Conservation (phyloP, 2,329 filamentous ascomycete species). For the Sclerotinia spermophila region DNA sequence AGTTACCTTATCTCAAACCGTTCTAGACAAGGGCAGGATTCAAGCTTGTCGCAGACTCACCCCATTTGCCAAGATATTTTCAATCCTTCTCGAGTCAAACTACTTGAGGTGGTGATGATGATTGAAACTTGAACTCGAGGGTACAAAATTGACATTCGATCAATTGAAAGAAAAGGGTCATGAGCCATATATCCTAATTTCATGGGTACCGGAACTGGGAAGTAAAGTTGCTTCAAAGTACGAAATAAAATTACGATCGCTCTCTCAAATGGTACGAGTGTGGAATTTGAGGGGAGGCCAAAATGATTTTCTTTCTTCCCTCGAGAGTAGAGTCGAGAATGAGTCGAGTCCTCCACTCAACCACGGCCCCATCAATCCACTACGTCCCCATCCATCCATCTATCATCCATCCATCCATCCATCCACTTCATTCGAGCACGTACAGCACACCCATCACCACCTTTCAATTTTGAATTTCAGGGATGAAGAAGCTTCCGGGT, state of each 20-base stretch:
- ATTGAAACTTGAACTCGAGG: background rate
- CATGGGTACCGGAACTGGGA: background rate
- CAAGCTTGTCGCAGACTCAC: background rate
- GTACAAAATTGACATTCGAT: background rate
- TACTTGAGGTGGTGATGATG: constrained; percentile 6
- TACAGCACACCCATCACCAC: background rate
- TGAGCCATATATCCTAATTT: background rate
- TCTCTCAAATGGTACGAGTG: background rate
- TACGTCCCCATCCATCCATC: background rate
- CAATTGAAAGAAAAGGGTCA: background rate
- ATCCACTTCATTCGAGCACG: background rate
- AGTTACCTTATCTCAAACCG: constrained; percentile 17
- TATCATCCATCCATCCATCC: no score
- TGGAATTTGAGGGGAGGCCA: background rate
- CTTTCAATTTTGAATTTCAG: background rate
- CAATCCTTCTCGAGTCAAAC: constrained; percentile 13
- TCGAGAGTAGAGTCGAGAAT: background rate
- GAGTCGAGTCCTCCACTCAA: background rate
- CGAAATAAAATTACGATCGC: background rate
- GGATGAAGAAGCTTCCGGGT: background rate
- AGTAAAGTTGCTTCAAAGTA: constrained; percentile 5
- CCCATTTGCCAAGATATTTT: constrained; percentile 6
- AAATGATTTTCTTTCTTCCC: background rate
- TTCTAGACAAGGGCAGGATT: constrained; percentile 10
- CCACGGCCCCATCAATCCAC: background rate